Evolutionary conservation across 768 basidiomycete genomes (phyloP), one percentile per base, ranked within the genome.

Genomic region (Boletus rufocinnamomeus): DNA sequence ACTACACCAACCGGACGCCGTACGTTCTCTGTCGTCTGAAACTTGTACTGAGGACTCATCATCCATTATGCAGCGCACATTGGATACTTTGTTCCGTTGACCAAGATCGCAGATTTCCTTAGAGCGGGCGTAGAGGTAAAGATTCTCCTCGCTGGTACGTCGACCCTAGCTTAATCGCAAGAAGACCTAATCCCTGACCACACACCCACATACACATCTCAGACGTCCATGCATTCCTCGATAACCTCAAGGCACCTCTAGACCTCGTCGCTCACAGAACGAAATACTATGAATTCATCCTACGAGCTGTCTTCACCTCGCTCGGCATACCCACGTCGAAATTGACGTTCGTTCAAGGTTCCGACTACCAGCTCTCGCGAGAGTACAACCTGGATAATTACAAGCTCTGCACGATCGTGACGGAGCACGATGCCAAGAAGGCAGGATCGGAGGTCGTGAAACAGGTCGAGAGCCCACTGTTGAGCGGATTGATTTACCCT

Each of bases 361-460:
- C 94, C 2, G 88, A 89, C 61, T 95, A 95, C 84, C 95, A 99
- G 71, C 84, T 98, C 58, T 85, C 87, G 0, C 82, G 79, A 40
- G 94, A 96, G 63, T 99, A 96, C 81, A 97, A 88, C 66, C 80
- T 98, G 68, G 97, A 98, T 76, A 91, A 95, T 69, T 98, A 94
- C 85, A 83, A 83, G 66, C 83, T 98, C 50, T 91, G 89, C 66
- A 85, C 95, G n/a, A 88, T 85, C 58, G 94, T 96, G 21, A 86
- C 93, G 2, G 93, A 98, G 65, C 95, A 96, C 73, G 97, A 98
- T 64, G 94, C 96, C 27, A 96, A 96, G 73, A 97, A 97, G 74
- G 97, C 97, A 0, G 97, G 97, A 6, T 95, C 97, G 2, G 97
- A 98, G 72, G 97, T 98, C 56, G 97, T 99, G 65, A 98, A 98